Evolutionary conservation across 441 rosid species (phyloP).

Genomic region (Hypseocharis bilobata): DNA sequence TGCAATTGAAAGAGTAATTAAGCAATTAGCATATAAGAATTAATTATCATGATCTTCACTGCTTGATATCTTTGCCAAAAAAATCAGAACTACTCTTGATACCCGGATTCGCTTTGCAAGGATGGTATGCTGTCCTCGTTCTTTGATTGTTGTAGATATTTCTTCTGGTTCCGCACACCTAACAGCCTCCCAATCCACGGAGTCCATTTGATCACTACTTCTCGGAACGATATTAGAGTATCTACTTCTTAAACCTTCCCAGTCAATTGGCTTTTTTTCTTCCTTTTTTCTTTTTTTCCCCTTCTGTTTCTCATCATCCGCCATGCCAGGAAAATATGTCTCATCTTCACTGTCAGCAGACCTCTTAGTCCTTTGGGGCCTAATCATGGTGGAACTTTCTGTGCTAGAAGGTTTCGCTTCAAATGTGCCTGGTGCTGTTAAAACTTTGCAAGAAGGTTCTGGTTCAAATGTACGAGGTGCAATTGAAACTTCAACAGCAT

Average conservation of each 20-base stretch:
- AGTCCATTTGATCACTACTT: constrained; percentile 50
- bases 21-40: no score
- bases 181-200: constrained; percentile 75
- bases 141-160: constrained; percentile 59
- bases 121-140: constrained; percentile 84
- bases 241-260: constrained; percentile 59
- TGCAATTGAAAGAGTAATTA: constrained; percentile 32
- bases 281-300: constrained; percentile 38
- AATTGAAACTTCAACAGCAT: no score
- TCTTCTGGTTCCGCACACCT: constrained; percentile 42
- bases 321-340: constrained; percentile 26
- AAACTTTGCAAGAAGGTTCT: no score
- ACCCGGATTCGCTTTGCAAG: constrained; percentile 82
- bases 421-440: no score
- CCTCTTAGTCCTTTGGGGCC: no score
- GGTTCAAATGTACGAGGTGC: no score
- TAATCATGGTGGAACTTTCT: no score
- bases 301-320: constrained; percentile 25
- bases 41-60: constrained; percentile 2
- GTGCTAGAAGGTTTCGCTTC: no score
- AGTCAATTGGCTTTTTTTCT: constrained; percentile 40
- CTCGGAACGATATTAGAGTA: constrained; percentile 31
- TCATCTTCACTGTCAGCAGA: constrained; percentile 28
- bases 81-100: constrained; percentile 16
- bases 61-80: constrained; percentile 16